Base-by-base conservation (phyloP, 768 basidiomycete genomes). In the Mycena vitilis region DNA sequence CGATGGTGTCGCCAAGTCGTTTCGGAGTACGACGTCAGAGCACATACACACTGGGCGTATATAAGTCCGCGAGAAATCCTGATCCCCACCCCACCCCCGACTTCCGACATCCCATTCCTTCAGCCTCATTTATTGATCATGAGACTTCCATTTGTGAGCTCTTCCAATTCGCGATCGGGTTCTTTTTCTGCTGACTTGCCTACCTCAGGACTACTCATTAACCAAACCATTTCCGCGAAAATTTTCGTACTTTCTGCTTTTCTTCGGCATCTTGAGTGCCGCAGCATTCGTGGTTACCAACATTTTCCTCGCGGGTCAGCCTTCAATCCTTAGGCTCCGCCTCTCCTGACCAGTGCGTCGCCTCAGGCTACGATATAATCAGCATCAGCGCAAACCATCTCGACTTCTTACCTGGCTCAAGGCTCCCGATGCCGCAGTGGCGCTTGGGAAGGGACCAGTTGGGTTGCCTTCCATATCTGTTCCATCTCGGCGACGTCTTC, bases 401-500 rank as follows among this genome's bases (percentile, higher is more conserved):
- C 34, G 36, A 34, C 16, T 34, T 34, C 30, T n/a, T 34, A 18
- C 52, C 16, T 30, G 30, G 30, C 2, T 40, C 11, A 15, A 11
- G 34, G 9, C 6, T 20, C 5, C 13, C 12, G 1, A 30, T 53
- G 4, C 10, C 0, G 34, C 10, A 30, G 12, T 30, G 23, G 25
- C 18, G 20, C 22, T 18, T 18, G 34, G 34, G 18, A 37, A 18
- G 34, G 0, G 8, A 15, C 16, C 8, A 5, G 23, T 53, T 37
- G 7, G 52, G 52, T 34, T 53, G 52, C 34, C 7, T 0, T 34
- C 52, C 52, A n/a, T 34, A 53, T 23, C 52, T 37, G 18, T 37
- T 53, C 18, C 52, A 53, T 20, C 34, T 53, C 12, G 52, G 52
- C 16, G 52, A 53, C 52, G 20, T 18, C 52, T 55, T 55, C n/a